Evolutionary conservation across 371 early-diverging fungal species (phyloP), one percentile per base, ranked within the genome.

Genomic region (Mycotypha africana): DNA sequence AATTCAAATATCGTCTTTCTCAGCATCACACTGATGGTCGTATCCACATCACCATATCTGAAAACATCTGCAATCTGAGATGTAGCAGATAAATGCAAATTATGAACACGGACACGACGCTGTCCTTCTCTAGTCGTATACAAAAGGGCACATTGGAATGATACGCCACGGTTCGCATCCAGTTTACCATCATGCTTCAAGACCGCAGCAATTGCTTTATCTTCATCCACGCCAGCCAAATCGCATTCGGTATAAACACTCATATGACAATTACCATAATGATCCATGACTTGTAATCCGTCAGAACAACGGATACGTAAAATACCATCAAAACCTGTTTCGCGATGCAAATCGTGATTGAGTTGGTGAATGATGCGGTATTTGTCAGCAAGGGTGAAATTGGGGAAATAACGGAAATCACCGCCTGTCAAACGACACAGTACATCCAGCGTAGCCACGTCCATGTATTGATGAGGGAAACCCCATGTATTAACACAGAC

Each of bases 261-360:
- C 92, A 93, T 95, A 56, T 81, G 82, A 63, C 96, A 88, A 70
- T 93, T 95, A 42, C 98, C 98, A 58, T 85, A 87, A 62, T 97
- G 88, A 45, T 94, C 93, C n/a, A 78, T 74, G 3, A 94, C 79
- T 35, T 87, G 85, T 36, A 98, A 67, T 2, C 91, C 94, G 49
- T 92, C 86, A 14, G 95, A 93, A 43, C 88, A 86, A 45, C 98
- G 87, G 20, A 98, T 79, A 36, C 98, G 86, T 65, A 96, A 58
- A 17, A 96, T 75, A 11, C 86, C 94, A 55, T 95, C 93, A 58
- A 73, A 91, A 14, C 95, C 98, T 47, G 85, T 91, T 28, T 84
- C 75, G 36, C 95, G 84, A 26, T 76, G 64, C 16, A 92, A 65
- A 30, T 84, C 78, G 24, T 81, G 79, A 32, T 81, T 65, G 41